These are phyloP conservation scores for Solanum gracilifrons DNA, from an alignment of 257 asterid species.

Conservation along the genomic window DNA sequence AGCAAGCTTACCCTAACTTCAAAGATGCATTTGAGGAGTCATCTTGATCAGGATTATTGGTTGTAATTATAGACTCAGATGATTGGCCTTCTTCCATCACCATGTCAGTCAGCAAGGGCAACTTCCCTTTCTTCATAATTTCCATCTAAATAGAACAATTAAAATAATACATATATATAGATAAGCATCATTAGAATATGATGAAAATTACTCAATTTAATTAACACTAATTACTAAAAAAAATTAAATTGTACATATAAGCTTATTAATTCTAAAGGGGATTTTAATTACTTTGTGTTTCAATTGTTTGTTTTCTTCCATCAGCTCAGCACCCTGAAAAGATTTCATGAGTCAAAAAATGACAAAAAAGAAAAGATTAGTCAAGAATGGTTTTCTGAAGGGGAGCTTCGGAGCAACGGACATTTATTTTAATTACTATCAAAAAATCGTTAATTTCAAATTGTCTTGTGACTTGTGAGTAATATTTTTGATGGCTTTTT, in stretches of 20 bases:
- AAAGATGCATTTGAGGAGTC: slow-evolving; percentile 25
- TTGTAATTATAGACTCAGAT: slow-evolving; percentile 14
- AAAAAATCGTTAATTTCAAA: background rate
- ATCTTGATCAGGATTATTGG: slow-evolving; percentile 20
- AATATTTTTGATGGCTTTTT: background rate
- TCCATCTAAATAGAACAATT: slow-evolving; percentile 5
- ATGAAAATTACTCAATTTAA: background rate
- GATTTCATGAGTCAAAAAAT: background rate
- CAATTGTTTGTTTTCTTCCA: slow-evolving; percentile 22
- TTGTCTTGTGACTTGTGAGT: background rate
- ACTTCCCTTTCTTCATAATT: slow-evolving; percentile 12
- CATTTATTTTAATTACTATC: background rate
- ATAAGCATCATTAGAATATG: background rate
- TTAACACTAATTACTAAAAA: background rate
- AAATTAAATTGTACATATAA: background rate
- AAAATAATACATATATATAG: background rate
- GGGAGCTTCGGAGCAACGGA: background rate
- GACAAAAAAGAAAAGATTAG: background rate
- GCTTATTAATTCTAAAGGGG: background rate
- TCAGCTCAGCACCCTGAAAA: slow-evolving; percentile 22
- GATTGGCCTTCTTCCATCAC: slow-evolving; percentile 31
- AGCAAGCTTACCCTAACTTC: slow-evolving; percentile 21
- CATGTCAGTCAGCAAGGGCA: background rate
- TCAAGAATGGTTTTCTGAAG: background rate
- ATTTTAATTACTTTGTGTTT: slow-evolving; percentile 16